Percentiles rank a stretch among this genome's conserved stretches.
Evolutionary conservation across 768 basidiomycete species (phyloP).

Genomic region (Agrocybe chaxingu): DNA sequence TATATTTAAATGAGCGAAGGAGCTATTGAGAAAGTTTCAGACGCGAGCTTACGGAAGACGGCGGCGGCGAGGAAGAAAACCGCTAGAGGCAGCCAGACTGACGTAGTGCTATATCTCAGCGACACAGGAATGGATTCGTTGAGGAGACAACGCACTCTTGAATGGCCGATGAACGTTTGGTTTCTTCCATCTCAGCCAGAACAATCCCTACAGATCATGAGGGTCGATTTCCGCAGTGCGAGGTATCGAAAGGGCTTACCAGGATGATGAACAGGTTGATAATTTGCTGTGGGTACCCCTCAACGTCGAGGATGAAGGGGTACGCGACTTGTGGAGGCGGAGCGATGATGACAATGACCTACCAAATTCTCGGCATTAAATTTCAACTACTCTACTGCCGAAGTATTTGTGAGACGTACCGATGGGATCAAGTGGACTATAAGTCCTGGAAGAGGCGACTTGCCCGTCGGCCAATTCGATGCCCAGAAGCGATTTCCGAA

Average conservation of each 20-base stretch:
- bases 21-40: not conserved
- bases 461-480: conserved; percentile 58
- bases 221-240: not conserved
- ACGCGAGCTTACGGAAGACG: conserved; percentile 40
- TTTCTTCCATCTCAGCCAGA: conserved; percentile 52
- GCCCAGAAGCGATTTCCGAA: conserved; percentile 61
- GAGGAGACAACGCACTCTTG: conserved; percentile 32
- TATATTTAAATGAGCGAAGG: not conserved
- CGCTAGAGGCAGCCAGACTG: conserved; percentile 55
- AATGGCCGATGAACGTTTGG: conserved; percentile 48
- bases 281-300: conserved; percentile 51
- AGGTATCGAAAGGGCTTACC: conserved; percentile 28
- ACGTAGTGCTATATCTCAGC: not conserved
- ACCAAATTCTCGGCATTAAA: not conserved
- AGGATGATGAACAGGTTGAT: conserved; percentile 53
- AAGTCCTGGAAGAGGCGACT: conserved; percentile 53
- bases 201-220: conserved; percentile 37
- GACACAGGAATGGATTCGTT: too few species aligned
- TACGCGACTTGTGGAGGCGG: conserved; percentile 53
- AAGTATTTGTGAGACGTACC: conserved; percentile 19
- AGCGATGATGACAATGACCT: conserved; percentile 51
- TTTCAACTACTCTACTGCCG: too few species aligned
- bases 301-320: conserved; percentile 59
- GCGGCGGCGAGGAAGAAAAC: conserved; percentile 52
- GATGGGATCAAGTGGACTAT: conserved; percentile 55